phyloP scores from a whole-genome alignment of 257 asterid species.

The Solanum sejunctum region DNA sequence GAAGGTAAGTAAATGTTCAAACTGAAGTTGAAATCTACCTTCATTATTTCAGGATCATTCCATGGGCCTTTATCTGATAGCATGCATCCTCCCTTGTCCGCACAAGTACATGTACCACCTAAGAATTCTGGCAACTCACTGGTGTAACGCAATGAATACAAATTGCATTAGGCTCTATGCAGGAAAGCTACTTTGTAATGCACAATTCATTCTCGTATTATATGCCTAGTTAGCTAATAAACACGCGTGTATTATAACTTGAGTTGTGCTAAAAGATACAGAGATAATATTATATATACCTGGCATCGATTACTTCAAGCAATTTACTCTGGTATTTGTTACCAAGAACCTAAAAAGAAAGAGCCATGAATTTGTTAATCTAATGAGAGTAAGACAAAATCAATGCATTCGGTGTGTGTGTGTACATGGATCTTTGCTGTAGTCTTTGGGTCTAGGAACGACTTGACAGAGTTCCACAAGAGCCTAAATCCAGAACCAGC shows the following conservation, averaged over 20 bases:
- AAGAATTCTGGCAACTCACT: conserved; percentile 92
- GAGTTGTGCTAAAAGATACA: background rate
- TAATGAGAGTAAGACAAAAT: background rate
- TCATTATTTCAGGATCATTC: conserved; percentile 85
- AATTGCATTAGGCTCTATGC: background rate
- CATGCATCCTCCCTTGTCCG: conserved; percentile 86
- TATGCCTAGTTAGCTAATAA: background rate
- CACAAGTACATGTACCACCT: conserved; percentile 92
- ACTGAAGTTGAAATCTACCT: conserved; percentile 22
- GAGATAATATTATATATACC: conserved; percentile 26
- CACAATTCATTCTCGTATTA: background rate
- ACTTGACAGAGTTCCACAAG: conserved; percentile 91
- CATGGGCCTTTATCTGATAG: conserved; percentile 90
- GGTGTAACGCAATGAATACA: background rate
- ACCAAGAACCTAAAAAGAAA: conserved; percentile 50
- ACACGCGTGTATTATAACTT: background rate
- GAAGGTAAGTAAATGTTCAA: background rate
- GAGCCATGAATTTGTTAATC: background rate
- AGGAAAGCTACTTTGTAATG: background rate
- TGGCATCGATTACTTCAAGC: conserved; percentile 84
- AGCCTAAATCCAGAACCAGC: conserved; percentile 98
- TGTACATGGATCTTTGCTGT: conserved; percentile 83
- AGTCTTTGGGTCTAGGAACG: conserved; percentile 96
- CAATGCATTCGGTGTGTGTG: background rate
- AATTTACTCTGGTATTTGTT: conserved; percentile 88